Base-by-base conservation (phyloP, 2,329 filamentous ascomycete species). In the Aspergillus neotritici region DNA sequence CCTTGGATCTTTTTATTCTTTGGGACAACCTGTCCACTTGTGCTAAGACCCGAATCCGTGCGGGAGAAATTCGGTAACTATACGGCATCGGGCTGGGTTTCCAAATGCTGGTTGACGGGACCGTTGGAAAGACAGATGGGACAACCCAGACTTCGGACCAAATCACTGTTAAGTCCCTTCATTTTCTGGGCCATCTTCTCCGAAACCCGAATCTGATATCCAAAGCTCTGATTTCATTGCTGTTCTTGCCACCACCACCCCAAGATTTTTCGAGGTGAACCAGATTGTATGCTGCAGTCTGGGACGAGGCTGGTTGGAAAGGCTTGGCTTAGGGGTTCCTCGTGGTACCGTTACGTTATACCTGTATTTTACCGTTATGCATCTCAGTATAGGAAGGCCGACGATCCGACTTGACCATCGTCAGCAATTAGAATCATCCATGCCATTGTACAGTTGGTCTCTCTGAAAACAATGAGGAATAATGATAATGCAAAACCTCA, bases 271-370 rank as follows among this genome's bases (percentile, higher is more conserved):
- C 15, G 13, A 29, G 5, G 17, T 14, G 34, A 31, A 25, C 17
- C 35, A 31, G 7, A 33, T n/a, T 45, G 33, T 34, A 31, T 32
- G 13, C 30, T 38, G n/a, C 45, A 48, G 37, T 41, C 48, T 40
- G 34, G 14, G 21, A 40, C 25, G 42, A 50, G 46, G 48, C 48
- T 50, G 48, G 48, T 33, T 25, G 21, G 7, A 25, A 25, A 25
- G 21, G 21, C 21, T 25, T 25, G 21, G 21, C 21, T 25, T 25
- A 25, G 21, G 21, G 13, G 25, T 16, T 17, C 32, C 44, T 44
- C 44, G 33, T 44, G 44, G 34, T 31, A 31, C 31, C 31, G 34
- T 17, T 43, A 36, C 35, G 40, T 43, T 36, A 30, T 43, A 12
- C 14, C 35, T 31, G 43, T 45, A 48, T 46, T 40, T 43, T 48